Evolutionary conservation across 495 filamentous ascomycete species (phyloP).

Genomic region (Friedmanniomyces endolithicus): DNA sequence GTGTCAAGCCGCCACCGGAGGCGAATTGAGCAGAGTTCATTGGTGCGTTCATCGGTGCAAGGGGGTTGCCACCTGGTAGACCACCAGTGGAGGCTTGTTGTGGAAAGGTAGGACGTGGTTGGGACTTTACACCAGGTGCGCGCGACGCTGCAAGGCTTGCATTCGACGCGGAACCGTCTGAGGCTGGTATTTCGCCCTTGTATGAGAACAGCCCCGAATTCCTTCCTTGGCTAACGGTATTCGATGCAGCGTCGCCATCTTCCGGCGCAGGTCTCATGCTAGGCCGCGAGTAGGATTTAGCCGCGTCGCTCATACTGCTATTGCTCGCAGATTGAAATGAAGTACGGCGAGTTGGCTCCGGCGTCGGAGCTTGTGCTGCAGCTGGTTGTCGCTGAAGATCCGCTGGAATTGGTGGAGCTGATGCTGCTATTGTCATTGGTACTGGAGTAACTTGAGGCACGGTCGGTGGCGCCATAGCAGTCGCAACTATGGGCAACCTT

Average conservation of each 20-base stretch:
- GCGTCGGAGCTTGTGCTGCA: background rate
- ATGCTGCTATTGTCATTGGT: too few species aligned
- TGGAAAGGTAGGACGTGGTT: background rate
- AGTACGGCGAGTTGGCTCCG: background rate
- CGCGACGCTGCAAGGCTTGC: background rate
- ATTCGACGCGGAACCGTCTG: slow-evolving; percentile 2
- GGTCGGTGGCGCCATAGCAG: background rate
- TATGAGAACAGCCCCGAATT: slow-evolving; percentile 4
- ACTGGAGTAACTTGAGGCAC: too few species aligned
- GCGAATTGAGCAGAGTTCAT: slow-evolving; percentile 5
- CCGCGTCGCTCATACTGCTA: background rate
- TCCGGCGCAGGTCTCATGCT: slow-evolving; percentile 6
- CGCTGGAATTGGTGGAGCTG: background rate
- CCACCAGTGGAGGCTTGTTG: background rate
- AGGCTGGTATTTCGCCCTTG: slow-evolving; percentile 5
- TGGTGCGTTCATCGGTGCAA: background rate
- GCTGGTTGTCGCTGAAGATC: background rate
- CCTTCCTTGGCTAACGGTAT: background rate
- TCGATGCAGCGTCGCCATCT: background rate
- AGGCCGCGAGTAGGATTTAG: slow-evolving; percentile 2
- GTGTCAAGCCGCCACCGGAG: background rate
- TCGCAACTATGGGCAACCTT: background rate
- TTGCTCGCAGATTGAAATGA: background rate
- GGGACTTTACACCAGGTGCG: background rate
- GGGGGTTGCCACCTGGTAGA: background rate